phyloP scores from a whole-genome alignment of 208 protist species.

The Porcisia hertigi region DNA sequence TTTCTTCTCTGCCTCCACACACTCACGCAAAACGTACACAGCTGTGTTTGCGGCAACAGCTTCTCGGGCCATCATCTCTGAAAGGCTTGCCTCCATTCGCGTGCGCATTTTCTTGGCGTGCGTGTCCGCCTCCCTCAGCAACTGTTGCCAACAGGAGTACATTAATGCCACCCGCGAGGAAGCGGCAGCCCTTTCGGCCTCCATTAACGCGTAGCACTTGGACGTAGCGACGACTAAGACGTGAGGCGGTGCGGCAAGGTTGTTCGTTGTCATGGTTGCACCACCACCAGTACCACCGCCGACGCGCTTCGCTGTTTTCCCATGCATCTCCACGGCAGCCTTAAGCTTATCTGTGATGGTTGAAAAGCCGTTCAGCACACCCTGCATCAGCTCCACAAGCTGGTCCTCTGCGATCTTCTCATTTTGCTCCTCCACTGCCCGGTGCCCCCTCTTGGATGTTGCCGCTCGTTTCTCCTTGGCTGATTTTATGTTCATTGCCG shows the following conservation, averaged over 20 bases:
- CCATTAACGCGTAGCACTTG: slow-evolving; percentile 36
- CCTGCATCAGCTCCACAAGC: slow-evolving; percentile 50
- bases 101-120: slow-evolving; percentile 28
- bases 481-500: neutral
- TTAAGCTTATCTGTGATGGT: slow-evolving; percentile 50
- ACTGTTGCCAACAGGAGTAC: slow-evolving; percentile 18
- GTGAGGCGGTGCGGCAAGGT: slow-evolving; percentile 3
- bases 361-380: slow-evolving; percentile 33
- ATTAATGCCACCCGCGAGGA: slow-evolving; percentile 15
- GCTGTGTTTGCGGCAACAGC: slow-evolving; percentile 83
- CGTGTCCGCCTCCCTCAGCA: slow-evolving; percentile 29
- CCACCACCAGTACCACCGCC: slow-evolving; percentile 19
- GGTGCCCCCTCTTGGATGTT: slow-evolving; percentile 43
- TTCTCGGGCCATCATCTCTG: slow-evolving; percentile 43
- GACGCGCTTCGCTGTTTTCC: slow-evolving; percentile 46
- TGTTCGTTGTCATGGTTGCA: neutral
- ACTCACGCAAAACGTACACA: slow-evolving; percentile 72
- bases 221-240: slow-evolving; percentile 24
- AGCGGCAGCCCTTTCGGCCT: slow-evolving; percentile 20
- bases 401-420: slow-evolving; percentile 59
- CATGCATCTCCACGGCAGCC: slow-evolving; percentile 28
- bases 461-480: slow-evolving; percentile 56
- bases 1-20: slow-evolving; percentile 73
- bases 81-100: slow-evolving; percentile 33
- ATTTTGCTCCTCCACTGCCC: slow-evolving; percentile 38